These are phyloP conservation scores for Ilex aquifolium DNA, from an alignment of 257 asterid species.

Conservation along the genomic window DNA sequence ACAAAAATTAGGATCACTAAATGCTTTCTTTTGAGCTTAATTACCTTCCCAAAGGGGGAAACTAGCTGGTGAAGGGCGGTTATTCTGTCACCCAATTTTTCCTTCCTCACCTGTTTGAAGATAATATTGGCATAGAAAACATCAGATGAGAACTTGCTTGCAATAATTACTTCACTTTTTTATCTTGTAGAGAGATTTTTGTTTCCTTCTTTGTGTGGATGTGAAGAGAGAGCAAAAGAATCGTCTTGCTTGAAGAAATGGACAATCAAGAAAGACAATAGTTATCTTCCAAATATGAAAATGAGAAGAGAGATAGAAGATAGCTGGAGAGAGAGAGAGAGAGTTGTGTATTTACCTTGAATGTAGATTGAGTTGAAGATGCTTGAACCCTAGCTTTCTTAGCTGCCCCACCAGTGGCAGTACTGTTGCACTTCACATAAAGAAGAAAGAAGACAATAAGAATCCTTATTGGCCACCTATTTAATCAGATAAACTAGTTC, in stretches of 20 bases:
- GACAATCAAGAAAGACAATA: conserved; percentile 67
- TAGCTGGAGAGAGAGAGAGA: background rate
- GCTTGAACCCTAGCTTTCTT: conserved; percentile 73
- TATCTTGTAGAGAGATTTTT: background rate
- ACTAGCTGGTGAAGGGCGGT: conserved; percentile 88
- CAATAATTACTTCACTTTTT: conserved; percentile 3
- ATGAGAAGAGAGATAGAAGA: too few relatives aligned
- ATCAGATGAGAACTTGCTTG: background rate
- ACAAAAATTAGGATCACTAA: too few relatives aligned
- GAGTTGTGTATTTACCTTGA: conserved; percentile 43
- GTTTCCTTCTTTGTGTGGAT: conserved; percentile 40
- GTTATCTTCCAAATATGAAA: conserved; percentile 33
- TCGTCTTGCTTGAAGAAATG: conserved; percentile 21
- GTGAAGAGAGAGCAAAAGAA: conserved; percentile 36
- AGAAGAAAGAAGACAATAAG: background rate
- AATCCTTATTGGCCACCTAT: too few relatives aligned
- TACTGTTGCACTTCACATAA: conserved; percentile 51
- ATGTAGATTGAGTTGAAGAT: conserved; percentile 50
- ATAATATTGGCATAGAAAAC: background rate
- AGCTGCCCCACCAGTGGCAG: conserved; percentile 44
- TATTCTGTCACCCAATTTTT: conserved; percentile 75
- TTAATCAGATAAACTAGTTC: too few relatives aligned
- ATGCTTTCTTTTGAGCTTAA: background rate
- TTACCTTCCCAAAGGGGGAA: conserved; percentile 92
- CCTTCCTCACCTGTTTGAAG: conserved; percentile 61